phyloP scores from a whole-genome alignment of 2,329 filamentous ascomycete genomes.

The Neofusicoccum ribis region DNA sequence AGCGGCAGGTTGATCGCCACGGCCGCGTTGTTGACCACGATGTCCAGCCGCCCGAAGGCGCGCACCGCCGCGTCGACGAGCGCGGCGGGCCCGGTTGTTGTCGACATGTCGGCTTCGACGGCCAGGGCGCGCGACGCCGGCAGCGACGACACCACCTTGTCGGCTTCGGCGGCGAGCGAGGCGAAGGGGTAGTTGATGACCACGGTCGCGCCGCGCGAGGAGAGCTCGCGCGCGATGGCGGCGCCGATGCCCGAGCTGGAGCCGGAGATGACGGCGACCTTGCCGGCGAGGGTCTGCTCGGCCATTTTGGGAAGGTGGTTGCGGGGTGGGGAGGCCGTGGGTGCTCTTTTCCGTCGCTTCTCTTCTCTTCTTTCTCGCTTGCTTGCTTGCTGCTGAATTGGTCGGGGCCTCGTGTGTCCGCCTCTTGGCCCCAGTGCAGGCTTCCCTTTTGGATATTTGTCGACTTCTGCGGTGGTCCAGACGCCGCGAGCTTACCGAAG shows the following conservation, averaged over 20 bases:
- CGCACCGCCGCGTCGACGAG: conserved; percentile 41
- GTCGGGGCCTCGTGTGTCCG: too few species aligned
- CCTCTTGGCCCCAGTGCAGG: too few species aligned
- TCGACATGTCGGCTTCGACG: conserved; percentile 41
- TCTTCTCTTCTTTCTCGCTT: not conserved
- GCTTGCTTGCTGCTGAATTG: not conserved
- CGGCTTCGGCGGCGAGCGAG: conserved; percentile 30
- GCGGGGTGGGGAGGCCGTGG: not conserved
- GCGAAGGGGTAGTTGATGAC: conserved; percentile 52
- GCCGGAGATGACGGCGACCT: conserved; percentile 46
- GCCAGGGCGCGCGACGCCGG: conserved; percentile 33
- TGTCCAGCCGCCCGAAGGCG: conserved; percentile 45
- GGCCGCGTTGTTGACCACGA: conserved; percentile 52
- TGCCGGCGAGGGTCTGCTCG: conserved; percentile 21
- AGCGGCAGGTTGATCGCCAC: conserved; percentile 42
- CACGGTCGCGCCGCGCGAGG: conserved; percentile 43
- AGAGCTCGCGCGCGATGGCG: conserved; percentile 45
- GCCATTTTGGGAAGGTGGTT: not conserved
- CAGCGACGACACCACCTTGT: conserved; percentile 31
- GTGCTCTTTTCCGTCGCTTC: not conserved
- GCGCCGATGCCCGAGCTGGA: conserved; percentile 47
- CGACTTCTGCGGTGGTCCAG: not conserved
- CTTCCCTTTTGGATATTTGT: not conserved
- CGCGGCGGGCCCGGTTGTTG: conserved; percentile 32
- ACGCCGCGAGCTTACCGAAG: not conserved